A percentile compares a stretch with the other conserved stretches of the same genome.
phyloP scores from a whole-genome alignment of 306 rosid genomes.

The Delonix regia region DNA sequence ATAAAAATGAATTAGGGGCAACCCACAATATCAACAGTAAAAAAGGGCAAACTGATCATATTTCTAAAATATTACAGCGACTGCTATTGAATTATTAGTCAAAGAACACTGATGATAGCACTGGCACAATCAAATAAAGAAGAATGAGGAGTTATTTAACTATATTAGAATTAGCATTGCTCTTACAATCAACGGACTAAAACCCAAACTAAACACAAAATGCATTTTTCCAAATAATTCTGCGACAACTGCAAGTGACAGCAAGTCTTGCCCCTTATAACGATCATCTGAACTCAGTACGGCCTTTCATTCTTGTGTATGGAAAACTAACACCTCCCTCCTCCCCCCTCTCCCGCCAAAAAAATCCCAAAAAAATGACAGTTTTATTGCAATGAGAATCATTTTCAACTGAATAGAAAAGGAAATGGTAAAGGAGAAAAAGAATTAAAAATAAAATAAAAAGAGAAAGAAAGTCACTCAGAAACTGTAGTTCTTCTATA shows the following conservation, averaged over 20 bases:
- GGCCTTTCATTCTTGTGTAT: slow-evolving; percentile 38
- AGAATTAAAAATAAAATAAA: slow-evolving; percentile 21
- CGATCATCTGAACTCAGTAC: slow-evolving; percentile 38
- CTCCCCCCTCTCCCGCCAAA: no score
- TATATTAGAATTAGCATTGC: slow-evolving; percentile 23
- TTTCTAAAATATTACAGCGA: background rate
- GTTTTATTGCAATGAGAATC: background rate
- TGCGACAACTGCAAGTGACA: slow-evolving; percentile 16
- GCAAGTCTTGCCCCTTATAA: slow-evolving; percentile 24
- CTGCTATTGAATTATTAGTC: background rate
- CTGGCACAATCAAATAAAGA: slow-evolving; percentile 25
- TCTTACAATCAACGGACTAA: slow-evolving; percentile 30
- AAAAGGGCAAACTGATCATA: background rate
- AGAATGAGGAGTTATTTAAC: slow-evolving; percentile 9
- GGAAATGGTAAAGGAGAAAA: slow-evolving; percentile 34
- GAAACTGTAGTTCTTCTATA: slow-evolving; percentile 33
- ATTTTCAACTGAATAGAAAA: background rate
- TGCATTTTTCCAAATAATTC: slow-evolving; percentile 38
- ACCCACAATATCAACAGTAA: background rate
- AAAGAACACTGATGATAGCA: background rate
- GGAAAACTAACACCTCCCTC: slow-evolving; percentile 39
- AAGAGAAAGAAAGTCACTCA: slow-evolving; percentile 32
- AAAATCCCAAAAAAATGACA: background rate
- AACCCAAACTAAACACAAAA: slow-evolving; percentile 26
- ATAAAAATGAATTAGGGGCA: no score